phyloP scores from a whole-genome alignment of 1,139 yeast species.

The Pichia sp. region DNA sequence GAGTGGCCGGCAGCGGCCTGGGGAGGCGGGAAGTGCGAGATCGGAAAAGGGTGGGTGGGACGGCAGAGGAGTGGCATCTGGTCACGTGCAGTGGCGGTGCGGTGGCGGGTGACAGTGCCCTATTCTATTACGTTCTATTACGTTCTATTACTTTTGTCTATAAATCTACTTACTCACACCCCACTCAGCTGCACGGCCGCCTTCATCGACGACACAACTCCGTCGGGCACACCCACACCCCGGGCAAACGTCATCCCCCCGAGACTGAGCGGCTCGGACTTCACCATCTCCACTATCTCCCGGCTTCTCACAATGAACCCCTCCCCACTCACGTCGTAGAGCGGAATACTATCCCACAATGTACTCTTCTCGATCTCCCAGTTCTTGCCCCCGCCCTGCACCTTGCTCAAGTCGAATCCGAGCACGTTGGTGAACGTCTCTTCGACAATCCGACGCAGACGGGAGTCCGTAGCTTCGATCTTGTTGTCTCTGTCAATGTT shows the following conservation, averaged over 20 bases:
- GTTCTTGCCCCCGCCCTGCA: slow-evolving; percentile 11
- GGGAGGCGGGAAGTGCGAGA: background rate
- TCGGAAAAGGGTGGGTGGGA: background rate
- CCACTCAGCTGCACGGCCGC: slow-evolving; percentile 40
- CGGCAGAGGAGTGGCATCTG: no score
- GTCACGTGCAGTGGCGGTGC: no score
- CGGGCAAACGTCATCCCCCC: slow-evolving; percentile 85
- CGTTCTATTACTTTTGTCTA: no score
- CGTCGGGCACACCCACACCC: slow-evolving; percentile 91
- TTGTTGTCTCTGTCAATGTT: slow-evolving; percentile 37
- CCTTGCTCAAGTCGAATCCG: background rate
- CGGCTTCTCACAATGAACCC: slow-evolving; percentile 1
- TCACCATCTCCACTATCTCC: background rate
- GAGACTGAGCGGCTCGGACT: slow-evolving; percentile 42
- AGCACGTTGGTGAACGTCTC: slow-evolving; percentile 3
- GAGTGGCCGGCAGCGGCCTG: background rate
- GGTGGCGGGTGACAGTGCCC: no score
- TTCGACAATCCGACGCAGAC: background rate
- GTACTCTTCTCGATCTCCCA: slow-evolving; percentile 31
- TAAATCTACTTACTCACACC: background rate
- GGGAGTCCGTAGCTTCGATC: background rate
- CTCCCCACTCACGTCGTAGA: slow-evolving; percentile 52
- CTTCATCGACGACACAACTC: slow-evolving; percentile 62
- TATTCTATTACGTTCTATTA: no score
- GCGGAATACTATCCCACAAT: slow-evolving; percentile 54